Evolutionary conservation across 78 protist species (phyloP).

Genomic region (Mantamonas sphyraenae): DNA sequence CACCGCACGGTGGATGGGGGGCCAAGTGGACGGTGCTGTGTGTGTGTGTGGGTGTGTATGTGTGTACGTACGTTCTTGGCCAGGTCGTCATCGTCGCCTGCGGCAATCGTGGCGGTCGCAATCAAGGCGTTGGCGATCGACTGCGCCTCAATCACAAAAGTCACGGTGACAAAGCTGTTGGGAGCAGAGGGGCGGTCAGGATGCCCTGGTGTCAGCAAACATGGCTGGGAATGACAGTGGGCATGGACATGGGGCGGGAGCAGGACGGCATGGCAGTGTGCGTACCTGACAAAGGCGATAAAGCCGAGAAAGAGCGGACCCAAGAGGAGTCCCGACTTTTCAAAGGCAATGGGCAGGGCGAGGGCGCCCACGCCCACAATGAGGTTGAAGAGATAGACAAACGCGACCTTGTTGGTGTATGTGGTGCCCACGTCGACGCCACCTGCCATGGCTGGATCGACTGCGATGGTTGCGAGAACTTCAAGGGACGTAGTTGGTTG

Average conservation of each 20-base stretch:
- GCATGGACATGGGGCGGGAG: too few relatives aligned
- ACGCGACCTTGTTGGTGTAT: constrained; percentile 31
- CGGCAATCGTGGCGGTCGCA: not conserved
- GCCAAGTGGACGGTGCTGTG: not conserved
- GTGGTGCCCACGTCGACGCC: constrained; percentile 35
- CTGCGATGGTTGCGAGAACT: too few relatives aligned
- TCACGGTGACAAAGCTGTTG: too few relatives aligned
- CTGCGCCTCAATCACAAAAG: constrained; percentile 27
- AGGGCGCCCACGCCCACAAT: constrained; percentile 69
- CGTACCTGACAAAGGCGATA: constrained; percentile 39
- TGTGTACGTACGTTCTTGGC: too few relatives aligned
- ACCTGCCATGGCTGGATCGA: constrained; percentile 50
- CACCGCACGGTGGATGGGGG: not conserved
- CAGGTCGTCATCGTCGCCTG: not conserved
- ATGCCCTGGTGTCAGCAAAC: too few relatives aligned
- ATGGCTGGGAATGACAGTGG: too few relatives aligned
- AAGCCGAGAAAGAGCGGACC: constrained; percentile 33
- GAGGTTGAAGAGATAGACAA: constrained; percentile 49
- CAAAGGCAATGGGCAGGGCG: constrained; percentile 45
- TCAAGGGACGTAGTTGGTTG: too few relatives aligned
- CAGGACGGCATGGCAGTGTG: too few relatives aligned
- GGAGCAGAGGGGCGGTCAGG: too few relatives aligned
- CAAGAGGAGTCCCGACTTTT: constrained; percentile 41
- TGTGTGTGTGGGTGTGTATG: not conserved
- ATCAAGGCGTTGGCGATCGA: constrained; percentile 5